Percentiles rank a stretch among this genome's conserved stretches.
Conservation (phyloP, 2,329 filamentous ascomycete genomes). For the Rasamsonia emersonii region DNA sequence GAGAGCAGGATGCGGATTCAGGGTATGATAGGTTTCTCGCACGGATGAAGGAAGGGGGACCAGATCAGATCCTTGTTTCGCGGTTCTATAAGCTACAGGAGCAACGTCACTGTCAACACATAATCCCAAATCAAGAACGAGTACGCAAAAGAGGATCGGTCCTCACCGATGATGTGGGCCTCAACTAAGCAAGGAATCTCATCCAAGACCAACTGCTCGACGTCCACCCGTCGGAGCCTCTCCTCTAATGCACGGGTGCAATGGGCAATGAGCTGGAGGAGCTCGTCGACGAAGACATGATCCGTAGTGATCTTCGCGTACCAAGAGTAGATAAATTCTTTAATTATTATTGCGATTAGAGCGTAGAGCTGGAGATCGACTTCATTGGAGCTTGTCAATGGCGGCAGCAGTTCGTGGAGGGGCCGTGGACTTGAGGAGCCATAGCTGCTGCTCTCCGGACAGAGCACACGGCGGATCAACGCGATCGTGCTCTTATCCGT, state of each 20-base stretch:
- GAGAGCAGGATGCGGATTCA: slow-evolving; percentile 72
- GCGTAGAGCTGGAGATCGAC: slow-evolving; percentile 91
- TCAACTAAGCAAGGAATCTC: slow-evolving; percentile 78
- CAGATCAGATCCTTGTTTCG: slow-evolving; percentile 50
- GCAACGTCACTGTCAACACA: slow-evolving; percentile 14
- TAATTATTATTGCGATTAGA: slow-evolving; percentile 78
- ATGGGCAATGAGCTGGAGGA: slow-evolving; percentile 85
- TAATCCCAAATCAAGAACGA: slow-evolving; percentile 1
- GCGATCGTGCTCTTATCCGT: slow-evolving; percentile 72
- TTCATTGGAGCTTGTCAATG: slow-evolving; percentile 87
- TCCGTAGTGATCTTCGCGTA: slow-evolving; percentile 89
- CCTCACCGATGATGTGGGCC: slow-evolving; percentile 66
- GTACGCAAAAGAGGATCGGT: slow-evolving; percentile 8
- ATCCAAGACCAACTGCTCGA: slow-evolving; percentile 75
- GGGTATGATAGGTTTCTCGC: slow-evolving; percentile 69
- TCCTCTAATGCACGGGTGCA: slow-evolving; percentile 83
- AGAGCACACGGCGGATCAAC: slow-evolving; percentile 76
- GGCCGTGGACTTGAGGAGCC: slow-evolving; percentile 50
- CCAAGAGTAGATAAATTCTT: slow-evolving; percentile 88
- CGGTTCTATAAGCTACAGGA: slow-evolving; percentile 60
- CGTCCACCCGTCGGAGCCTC: slow-evolving; percentile 69
- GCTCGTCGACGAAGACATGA: slow-evolving; percentile 75
- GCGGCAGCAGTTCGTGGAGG: slow-evolving; percentile 76
- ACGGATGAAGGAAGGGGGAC: slow-evolving; percentile 54
- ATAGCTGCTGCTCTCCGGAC: slow-evolving; percentile 50